Percentiles rank a stretch among this genome's conserved stretches.
Evolutionary conservation across 768 basidiomycete species (phyloP).

Genomic region (Lactifluus rugatus): DNA sequence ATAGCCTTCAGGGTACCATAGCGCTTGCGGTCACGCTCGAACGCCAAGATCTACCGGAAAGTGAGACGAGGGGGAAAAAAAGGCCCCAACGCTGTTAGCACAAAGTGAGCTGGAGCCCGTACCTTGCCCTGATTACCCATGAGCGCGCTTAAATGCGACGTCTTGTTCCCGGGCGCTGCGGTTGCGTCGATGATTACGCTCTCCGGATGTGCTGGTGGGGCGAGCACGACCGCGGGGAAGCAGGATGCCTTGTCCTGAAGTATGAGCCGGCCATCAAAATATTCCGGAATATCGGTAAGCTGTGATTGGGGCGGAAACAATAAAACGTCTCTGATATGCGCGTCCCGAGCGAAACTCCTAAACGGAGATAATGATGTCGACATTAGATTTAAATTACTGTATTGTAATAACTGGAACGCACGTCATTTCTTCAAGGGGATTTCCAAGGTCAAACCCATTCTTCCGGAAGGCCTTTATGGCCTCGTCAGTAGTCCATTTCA

Average conservation of each 20-base stretch:
- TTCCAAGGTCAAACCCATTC: slow-evolving; percentile 44
- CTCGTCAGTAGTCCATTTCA: slow-evolving; percentile 54
- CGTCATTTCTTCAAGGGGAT: slow-evolving; percentile 43
- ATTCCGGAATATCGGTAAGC: slow-evolving; percentile 64
- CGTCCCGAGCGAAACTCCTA: slow-evolving; percentile 64
- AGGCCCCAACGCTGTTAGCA: background rate
- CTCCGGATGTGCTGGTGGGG: slow-evolving; percentile 47
- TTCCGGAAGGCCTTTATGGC: slow-evolving; percentile 48
- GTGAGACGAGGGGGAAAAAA: background rate
- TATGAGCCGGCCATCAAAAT: slow-evolving; percentile 73
- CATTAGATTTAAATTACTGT: background rate
- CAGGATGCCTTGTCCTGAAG: slow-evolving; percentile 98
- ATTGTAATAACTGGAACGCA: slow-evolving; percentile 23
- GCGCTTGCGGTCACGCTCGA: slow-evolving; percentile 77
- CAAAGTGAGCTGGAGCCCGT: background rate
- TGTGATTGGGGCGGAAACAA: slow-evolving; percentile 58
- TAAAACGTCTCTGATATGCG: slow-evolving; percentile 75
- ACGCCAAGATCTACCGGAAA: slow-evolving; percentile 58
- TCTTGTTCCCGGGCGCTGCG: slow-evolving; percentile 97
- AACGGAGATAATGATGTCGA: background rate
- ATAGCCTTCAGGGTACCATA: slow-evolving; percentile 79
- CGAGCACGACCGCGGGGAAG: slow-evolving; percentile 84
- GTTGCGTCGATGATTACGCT: slow-evolving; percentile 83
- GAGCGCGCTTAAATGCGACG: slow-evolving; percentile 83
- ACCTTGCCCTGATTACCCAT: slow-evolving; percentile 81